Percentiles rank a stretch among this genome's conserved stretches.
These are phyloP conservation scores for Avena insularis DNA, from an alignment of 176 grass and related monocot species.

Conservation along the genomic window DNA sequence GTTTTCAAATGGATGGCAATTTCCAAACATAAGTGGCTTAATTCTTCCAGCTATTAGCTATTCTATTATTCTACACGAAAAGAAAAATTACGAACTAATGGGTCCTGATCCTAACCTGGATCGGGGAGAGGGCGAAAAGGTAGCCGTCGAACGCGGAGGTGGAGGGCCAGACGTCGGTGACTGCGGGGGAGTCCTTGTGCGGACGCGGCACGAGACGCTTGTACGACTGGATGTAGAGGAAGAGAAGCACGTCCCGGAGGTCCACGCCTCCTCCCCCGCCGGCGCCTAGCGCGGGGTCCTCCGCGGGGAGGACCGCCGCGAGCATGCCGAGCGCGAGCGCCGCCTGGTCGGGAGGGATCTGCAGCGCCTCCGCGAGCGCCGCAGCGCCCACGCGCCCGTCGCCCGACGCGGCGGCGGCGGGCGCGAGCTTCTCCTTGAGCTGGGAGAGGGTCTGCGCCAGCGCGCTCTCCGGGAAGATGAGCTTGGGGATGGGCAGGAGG, in stretches of 20 bases:
- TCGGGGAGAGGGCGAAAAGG: conserved; percentile 88
- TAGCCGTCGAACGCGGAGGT: conserved; percentile 96
- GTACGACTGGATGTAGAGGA: conserved; percentile 92
- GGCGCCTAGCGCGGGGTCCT: conserved; percentile 61
- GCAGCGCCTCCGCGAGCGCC: conserved; percentile 69
- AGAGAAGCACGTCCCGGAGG: conserved; percentile 75
- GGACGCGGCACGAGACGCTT: conserved; percentile 83
- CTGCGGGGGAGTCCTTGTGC: conserved; percentile 89
- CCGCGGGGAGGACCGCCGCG: conserved; percentile 67
- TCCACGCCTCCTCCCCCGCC: conserved; percentile 48
- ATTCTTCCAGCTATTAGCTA: not conserved
- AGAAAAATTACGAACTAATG: conserved; percentile 1
- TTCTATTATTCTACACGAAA: not conserved
- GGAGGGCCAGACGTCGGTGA: conserved; percentile 90
- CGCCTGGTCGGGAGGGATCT: conserved; percentile 85
- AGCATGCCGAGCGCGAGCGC: conserved; percentile 77
- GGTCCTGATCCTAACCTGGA: conserved; percentile 68
- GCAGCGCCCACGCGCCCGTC: conserved; percentile 57
- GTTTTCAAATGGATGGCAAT: conserved; percentile 24
- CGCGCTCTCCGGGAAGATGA: conserved; percentile 80
- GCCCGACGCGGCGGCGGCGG: conserved; percentile 18
- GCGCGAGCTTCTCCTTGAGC: conserved; percentile 67
- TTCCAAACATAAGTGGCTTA: not conserved
- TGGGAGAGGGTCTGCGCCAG: conserved; percentile 66
- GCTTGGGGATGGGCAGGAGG: conserved; percentile 87